phyloP scores from a whole-genome alignment of 768 basidiomycete genomes.

The Aureoboletus auriporus region DNA sequence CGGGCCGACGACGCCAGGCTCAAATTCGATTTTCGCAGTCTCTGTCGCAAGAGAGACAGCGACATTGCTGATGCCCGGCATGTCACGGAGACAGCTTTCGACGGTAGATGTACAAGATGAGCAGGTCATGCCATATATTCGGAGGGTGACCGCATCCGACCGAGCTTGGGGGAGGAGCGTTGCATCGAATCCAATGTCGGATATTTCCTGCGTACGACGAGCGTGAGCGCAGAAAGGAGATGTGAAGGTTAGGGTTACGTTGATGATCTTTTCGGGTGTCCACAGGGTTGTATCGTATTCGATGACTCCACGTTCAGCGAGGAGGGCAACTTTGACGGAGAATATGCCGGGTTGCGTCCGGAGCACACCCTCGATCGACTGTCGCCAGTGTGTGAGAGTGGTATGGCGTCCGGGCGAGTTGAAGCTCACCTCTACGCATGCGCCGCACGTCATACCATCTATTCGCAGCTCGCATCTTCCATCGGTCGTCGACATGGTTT shows the following conservation, averaged over 20 bases:
- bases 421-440: conserved; percentile 75
- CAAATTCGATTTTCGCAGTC: conserved; percentile 72
- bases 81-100: conserved; percentile 59
- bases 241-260: conserved; percentile 35
- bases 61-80: conserved; percentile 73
- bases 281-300: conserved; percentile 86
- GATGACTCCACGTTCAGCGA: conserved; percentile 89
- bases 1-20: conserved; percentile 65
- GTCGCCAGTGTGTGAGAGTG: not conserved
- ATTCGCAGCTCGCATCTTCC: conserved; percentile 76
- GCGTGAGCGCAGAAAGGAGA: conserved; percentile 3
- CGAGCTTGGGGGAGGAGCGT: conserved; percentile 63
- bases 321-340: conserved; percentile 90
- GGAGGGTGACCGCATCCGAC: conserved; percentile 66
- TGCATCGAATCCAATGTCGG: conserved; percentile 90
- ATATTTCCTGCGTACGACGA: conserved; percentile 66
- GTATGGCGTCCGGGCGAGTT: not conserved
- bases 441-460: conserved; percentile 88
- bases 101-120: conserved; percentile 76
- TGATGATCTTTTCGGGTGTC: conserved; percentile 75
- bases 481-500: conserved; percentile 13
- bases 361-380: conserved; percentile 86
- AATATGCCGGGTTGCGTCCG: conserved; percentile 83
- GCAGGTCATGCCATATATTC: conserved; percentile 91
- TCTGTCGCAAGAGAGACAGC: conserved; percentile 75